Percentiles rank a stretch among this genome's conserved stretches.
Conservation (phyloP, 768 basidiomycete genomes). For the Antrodiella citrinella region DNA sequence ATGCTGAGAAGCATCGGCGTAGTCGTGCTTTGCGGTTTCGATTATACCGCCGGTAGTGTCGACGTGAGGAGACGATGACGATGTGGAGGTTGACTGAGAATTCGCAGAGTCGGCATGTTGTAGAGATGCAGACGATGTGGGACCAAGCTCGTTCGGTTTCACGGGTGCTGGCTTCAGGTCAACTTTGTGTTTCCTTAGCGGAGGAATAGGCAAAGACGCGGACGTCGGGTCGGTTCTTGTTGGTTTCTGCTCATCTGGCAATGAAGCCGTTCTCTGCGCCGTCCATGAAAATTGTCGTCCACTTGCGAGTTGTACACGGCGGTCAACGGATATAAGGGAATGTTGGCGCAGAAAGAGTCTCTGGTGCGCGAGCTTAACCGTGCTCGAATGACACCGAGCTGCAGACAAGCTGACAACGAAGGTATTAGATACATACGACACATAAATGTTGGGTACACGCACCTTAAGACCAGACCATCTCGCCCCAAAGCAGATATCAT, state of each 20-base stretch:
- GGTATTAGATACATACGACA: background rate
- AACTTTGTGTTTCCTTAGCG: constrained; percentile 34
- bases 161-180: constrained; percentile 61
- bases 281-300: background rate
- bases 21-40: constrained; percentile 51
- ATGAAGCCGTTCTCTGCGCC: background rate
- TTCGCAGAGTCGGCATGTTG: constrained; percentile 7
- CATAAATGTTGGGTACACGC: constrained; percentile 3
- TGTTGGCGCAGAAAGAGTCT: background rate
- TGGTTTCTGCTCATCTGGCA: background rate
- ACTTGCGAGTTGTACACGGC: background rate
- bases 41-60: constrained; percentile 24
- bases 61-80: constrained; percentile 8
- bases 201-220: background rate
- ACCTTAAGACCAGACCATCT: constrained; percentile 33
- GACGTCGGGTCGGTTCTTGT: background rate
- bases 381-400: background rate
- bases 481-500: constrained; percentile 33
- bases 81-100: constrained; percentile 12
- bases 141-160: constrained; percentile 28
- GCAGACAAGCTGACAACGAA: background rate
- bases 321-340: background rate
- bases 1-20: constrained; percentile 54
- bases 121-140: constrained; percentile 16
- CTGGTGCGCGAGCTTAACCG: background rate